Base-by-base conservation (phyloP, 169 alveolate genomes). In the Plasmodium yoelii region DNA sequence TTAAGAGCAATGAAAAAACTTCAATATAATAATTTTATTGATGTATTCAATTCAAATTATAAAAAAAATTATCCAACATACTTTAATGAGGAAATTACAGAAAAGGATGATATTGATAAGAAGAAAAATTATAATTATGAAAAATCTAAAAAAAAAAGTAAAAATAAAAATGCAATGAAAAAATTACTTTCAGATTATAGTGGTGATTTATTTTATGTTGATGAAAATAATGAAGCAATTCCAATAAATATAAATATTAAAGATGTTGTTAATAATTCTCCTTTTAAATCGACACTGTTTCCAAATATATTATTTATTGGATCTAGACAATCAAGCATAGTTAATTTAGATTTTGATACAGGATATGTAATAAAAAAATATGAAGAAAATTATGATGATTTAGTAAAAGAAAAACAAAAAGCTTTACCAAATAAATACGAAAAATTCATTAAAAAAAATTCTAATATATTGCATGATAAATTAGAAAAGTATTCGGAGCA, bases 201-300 rank as follows among this genome's bases (percentile, higher is more conserved):
- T 46, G 96, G 96, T 2, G 87, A 88, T 80, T 92, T 94, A 42
- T 94, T 82, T 88, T 94, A 92, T 65, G 93, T 94, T 4, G 74
- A 94, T 72, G 96, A 92, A 59, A 74, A 67, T 47, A 82, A 82
- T 55, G 88, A 90, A 57, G 80, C 89, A 39, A 88, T 88, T 60
- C 80, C 93, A 47, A 72, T 94, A 80, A 92, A 92, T 26, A 92
- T 94, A 39, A 93, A 92, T 59, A 94, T 94, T 51, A 91, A 92
- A 28, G 95, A 94, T 72, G 94, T 94, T 28, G 96, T 94, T 49
- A 94, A 94, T 69, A 92, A 77, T 87, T 92, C 96, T 15, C 96
- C 96, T 22, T 92, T 94, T 68, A 64, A 88, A 46, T 92, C 96
- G 9, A 95, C 95, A 7, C 88, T 94, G 46, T 93, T 94, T 60